Evolutionary conservation across 352 stramenopile species (phyloP).

Genomic region (Phytophthora pinifolia): DNA sequence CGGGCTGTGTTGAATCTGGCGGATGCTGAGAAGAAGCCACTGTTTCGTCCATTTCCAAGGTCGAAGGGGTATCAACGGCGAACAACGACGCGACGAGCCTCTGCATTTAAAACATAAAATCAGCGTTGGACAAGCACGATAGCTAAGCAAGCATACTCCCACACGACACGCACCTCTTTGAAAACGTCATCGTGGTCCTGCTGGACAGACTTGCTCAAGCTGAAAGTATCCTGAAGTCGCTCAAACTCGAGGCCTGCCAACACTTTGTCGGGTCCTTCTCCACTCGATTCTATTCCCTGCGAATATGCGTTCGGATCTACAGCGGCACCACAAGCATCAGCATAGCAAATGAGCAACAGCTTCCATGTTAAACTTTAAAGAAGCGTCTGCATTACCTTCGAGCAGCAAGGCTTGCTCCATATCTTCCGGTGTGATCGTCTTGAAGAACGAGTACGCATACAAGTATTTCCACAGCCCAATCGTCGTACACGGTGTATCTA

Average conservation of each 20-base stretch:
- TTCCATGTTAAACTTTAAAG: too few species aligned
- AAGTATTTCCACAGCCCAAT: slow-evolving; percentile 71
- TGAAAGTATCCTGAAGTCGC: slow-evolving; percentile 21
- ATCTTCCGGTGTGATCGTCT: slow-evolving; percentile 54
- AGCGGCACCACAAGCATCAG: not conserved
- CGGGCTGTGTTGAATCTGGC: slow-evolving; percentile 8
- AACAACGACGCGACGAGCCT: slow-evolving; percentile 38
- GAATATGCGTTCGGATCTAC: slow-evolving; percentile 28
- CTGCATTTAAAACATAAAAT: slow-evolving; percentile 11
- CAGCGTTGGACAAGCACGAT: not conserved
- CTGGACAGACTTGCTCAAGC: slow-evolving; percentile 14
- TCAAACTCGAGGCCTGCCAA: slow-evolving; percentile 15
- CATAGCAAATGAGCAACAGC: slow-evolving; percentile 1
- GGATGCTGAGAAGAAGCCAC: not conserved
- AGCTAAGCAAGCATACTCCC: not conserved
- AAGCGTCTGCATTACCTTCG: slow-evolving; percentile 37
- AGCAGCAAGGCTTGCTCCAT: slow-evolving; percentile 59
- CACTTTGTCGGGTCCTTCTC: slow-evolving; percentile 10
- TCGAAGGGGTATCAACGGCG: slow-evolving; percentile 8
- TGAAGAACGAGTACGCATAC: slow-evolving; percentile 62
- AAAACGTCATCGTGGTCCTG: slow-evolving; percentile 42
- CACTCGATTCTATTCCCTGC: slow-evolving; percentile 10
- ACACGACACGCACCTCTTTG: slow-evolving; percentile 37
- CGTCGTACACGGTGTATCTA: slow-evolving; percentile 69
- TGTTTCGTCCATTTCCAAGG: slow-evolving; percentile 11